Conservation (phyloP, 805 yeast genomes). For the Candida ovalis region DNA sequence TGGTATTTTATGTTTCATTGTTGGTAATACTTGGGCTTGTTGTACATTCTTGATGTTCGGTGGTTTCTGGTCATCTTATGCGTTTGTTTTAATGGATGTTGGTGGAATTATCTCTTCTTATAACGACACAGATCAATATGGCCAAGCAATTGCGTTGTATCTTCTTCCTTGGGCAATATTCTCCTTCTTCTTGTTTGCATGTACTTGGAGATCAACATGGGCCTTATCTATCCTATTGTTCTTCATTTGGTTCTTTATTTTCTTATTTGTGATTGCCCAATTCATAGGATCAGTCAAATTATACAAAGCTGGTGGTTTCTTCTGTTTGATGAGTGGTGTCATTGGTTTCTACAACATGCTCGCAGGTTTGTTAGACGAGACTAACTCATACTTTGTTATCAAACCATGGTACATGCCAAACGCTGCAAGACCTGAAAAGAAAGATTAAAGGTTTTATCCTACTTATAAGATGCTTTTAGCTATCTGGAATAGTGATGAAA, state of each 20-base stretch:
- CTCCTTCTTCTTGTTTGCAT: slow-evolving; percentile 41
- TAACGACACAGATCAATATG: slow-evolving; percentile 31
- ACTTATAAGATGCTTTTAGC: neutral
- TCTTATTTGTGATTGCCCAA: slow-evolving; percentile 42
- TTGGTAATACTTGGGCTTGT: slow-evolving; percentile 55
- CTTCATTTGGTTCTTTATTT: slow-evolving; percentile 42
- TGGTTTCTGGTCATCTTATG: slow-evolving; percentile 51
- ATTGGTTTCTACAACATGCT: slow-evolving; percentile 45
- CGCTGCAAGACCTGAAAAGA: slow-evolving; percentile 21
- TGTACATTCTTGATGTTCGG: slow-evolving; percentile 52
- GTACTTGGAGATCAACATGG: slow-evolving; percentile 47
- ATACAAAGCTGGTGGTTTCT: slow-evolving; percentile 45
- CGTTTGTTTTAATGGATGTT: slow-evolving; percentile 40
- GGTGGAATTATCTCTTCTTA: slow-evolving; percentile 42
- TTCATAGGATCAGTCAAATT: slow-evolving; percentile 33
- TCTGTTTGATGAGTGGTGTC: slow-evolving; percentile 41
- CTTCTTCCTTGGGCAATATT: slow-evolving; percentile 51
- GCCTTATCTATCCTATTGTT: slow-evolving; percentile 38
- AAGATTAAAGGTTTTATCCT: slow-evolving; percentile 1
- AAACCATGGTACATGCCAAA: slow-evolving; percentile 49
- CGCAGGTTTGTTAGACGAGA: slow-evolving; percentile 44
- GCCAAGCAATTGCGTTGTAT: slow-evolving; percentile 45
- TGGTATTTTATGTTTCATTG: slow-evolving; percentile 47
- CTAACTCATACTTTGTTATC: slow-evolving; percentile 55
- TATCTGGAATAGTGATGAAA: neutral